A percentile compares a stretch with the other conserved stretches of the same genome.
These are phyloP conservation scores for Aspergillus campestris DNA, from an alignment of 495 filamentous ascomycete genomes.

Conservation along the genomic window DNA sequence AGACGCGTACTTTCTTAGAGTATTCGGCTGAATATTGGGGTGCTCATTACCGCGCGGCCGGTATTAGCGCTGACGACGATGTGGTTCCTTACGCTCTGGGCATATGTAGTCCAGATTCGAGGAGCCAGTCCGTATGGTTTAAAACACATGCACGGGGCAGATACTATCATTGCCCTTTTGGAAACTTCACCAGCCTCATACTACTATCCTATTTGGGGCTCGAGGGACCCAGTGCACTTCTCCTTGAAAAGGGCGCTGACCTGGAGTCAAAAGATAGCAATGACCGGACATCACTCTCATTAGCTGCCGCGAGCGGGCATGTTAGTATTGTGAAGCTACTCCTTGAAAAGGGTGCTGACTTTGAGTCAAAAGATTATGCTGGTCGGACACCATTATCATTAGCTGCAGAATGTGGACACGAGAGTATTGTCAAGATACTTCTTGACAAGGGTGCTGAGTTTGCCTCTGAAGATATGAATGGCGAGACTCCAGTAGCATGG, in stretches of 20 bases:
- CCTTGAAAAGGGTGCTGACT: slow-evolving; percentile 1
- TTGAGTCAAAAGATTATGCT: not conserved
- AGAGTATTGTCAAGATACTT: no score
- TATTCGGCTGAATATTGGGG: slow-evolving; percentile 27
- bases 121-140: not conserved
- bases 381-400: slow-evolving; percentile 1
- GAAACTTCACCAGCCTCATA: slow-evolving; percentile 6
- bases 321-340: not conserved
- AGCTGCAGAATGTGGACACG: no score
- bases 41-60: slow-evolving; percentile 15
- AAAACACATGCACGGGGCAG: no score
- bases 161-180: no score
- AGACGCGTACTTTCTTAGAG: slow-evolving; percentile 11
- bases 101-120: slow-evolving; percentile 5
- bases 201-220: slow-evolving; percentile 13
- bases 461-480: no score
- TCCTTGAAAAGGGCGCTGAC: slow-evolving; percentile 7
- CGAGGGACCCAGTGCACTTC: slow-evolving; percentile 9
- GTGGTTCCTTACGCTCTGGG: slow-evolving; percentile 7
- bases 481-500: no score
- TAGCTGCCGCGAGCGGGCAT: not conserved
- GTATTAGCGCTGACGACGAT: slow-evolving; percentile 7
- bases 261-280: no score
- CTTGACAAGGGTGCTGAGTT: slow-evolving; percentile 6
- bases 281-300: no score